A percentile compares a stretch with the other conserved stretches of the same genome.
Evolutionary conservation across 352 stramenopile genomes (phyloP).

Genomic region (Phytophthora macrochlamydospora): DNA sequence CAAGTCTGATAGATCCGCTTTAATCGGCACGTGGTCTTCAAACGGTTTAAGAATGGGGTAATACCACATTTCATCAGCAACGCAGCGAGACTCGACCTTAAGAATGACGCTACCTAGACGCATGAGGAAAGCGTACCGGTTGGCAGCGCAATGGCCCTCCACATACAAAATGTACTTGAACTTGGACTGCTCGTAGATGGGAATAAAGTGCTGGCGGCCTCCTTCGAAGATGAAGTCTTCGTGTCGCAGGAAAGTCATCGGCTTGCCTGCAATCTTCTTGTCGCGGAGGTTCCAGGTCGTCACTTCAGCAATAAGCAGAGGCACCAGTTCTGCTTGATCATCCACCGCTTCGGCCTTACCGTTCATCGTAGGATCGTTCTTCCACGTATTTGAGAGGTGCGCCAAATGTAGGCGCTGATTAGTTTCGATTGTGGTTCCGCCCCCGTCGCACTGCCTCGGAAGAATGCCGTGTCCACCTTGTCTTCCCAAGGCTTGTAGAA

Average conservation of each 20-base stretch:
- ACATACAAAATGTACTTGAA: slow-evolving; percentile 99
- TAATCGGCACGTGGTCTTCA: slow-evolving; percentile 97
- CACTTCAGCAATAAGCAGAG: slow-evolving; percentile 97
- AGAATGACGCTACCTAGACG: slow-evolving; percentile 97
- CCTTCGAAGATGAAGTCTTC: slow-evolving; percentile 89
- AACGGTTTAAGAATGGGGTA: slow-evolving; percentile 96
- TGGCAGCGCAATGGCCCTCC: slow-evolving; percentile 97
- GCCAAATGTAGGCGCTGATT: slow-evolving; percentile 97
- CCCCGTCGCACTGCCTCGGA: slow-evolving; percentile 97
- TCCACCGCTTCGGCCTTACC: slow-evolving; percentile 44
- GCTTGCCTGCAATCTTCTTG: slow-evolving; percentile 95
- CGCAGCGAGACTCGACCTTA: slow-evolving; percentile 92
- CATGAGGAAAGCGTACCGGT: slow-evolving; percentile 99
- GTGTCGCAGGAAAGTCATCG: slow-evolving; percentile 94
- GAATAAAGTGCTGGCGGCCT: slow-evolving; percentile 95
- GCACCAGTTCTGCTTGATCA: slow-evolving; percentile 50
- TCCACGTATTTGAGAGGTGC: slow-evolving; percentile 94
- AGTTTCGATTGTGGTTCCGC: slow-evolving; percentile 94
- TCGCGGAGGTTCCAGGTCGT: slow-evolving; percentile 96
- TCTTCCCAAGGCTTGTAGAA: slow-evolving; percentile 96
- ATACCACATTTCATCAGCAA: slow-evolving; percentile 98
- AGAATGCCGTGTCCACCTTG: slow-evolving; percentile 97
- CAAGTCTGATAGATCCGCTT: slow-evolving; percentile 96
- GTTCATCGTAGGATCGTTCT: slow-evolving; percentile 87
- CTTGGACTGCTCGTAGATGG: slow-evolving; percentile 97